Percentiles rank a stretch among this genome's conserved stretches.
These are phyloP conservation scores for Leccinellum rugosiceps DNA, from an alignment of 768 basidiomycete genomes.

Conservation along the genomic window DNA sequence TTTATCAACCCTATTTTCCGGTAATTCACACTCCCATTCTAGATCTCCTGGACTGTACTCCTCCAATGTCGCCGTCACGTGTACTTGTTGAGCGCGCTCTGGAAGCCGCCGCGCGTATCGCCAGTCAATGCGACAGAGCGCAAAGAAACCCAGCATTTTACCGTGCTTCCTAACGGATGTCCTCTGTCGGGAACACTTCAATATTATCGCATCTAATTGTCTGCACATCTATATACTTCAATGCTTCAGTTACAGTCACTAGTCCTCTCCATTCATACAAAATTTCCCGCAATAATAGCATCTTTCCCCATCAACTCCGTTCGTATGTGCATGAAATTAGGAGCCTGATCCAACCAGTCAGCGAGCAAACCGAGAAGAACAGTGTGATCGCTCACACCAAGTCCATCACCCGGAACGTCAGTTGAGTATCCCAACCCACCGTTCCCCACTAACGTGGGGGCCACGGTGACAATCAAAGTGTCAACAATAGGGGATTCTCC, in stretches of 20 bases:
- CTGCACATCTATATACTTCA: not conserved
- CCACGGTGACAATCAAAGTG: constrained; percentile 77
- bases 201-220: constrained; percentile 1
- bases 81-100: constrained; percentile 56
- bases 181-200: not conserved
- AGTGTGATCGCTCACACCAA: constrained; percentile 10
- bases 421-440: constrained; percentile 59
- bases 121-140: constrained; percentile 56
- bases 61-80: constrained; percentile 45
- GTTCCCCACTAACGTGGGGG: constrained; percentile 78
- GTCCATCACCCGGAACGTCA: constrained; percentile 13
- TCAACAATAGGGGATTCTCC: constrained; percentile 48
- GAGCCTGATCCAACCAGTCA: constrained; percentile 13
- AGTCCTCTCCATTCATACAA: constrained; percentile 9
- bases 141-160: constrained; percentile 52
- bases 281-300: constrained; percentile 28
- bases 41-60: constrained; percentile 54
- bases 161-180: constrained; percentile 18
- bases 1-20: not conserved
- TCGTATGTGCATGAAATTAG: constrained; percentile 27
- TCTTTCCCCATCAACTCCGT: constrained; percentile 33
- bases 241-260: not conserved
- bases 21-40: constrained; percentile 1
- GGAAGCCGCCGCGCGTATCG: constrained; percentile 55
- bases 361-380: not conserved